Percentiles rank a stretch among this genome's conserved stretches.
These are phyloP conservation scores for Mycena sanguinolenta DNA, from an alignment of 768 basidiomycete species.

Conservation along the genomic window DNA sequence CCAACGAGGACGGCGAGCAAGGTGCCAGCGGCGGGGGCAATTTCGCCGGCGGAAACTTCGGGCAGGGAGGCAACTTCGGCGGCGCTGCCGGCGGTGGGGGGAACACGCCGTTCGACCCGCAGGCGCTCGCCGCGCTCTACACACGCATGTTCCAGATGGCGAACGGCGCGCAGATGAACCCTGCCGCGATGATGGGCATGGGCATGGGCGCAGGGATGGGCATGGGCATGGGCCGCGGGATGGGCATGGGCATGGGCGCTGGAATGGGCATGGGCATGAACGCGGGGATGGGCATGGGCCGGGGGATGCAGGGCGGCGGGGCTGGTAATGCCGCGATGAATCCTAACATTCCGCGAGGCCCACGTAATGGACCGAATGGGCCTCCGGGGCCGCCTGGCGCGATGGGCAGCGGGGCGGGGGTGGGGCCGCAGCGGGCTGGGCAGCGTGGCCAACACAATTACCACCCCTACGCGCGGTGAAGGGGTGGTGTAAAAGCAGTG, in stretches of 20 bases:
- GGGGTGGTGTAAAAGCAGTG: conserved; percentile 12
- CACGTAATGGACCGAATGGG: conserved; percentile 59
- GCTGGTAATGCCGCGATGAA: conserved; percentile 57
- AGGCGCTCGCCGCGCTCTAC: conserved; percentile 92
- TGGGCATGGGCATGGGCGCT: conserved; percentile 48
- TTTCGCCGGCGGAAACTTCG: conserved; percentile 60
- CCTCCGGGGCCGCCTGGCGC: conserved; percentile 64
- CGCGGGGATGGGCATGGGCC: conserved; percentile 37
- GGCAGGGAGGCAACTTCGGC: conserved; percentile 33
- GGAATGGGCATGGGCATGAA: conserved; percentile 35
- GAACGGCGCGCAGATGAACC: conserved; percentile 67
- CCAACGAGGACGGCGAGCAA: conserved; percentile 59
- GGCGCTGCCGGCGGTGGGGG: conserved; percentile 50
- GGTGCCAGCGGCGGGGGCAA: conserved; percentile 53
- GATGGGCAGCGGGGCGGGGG: conserved; percentile 63
- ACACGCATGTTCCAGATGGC: conserved; percentile 95
- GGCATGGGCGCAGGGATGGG: conserved; percentile 51
- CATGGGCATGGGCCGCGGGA: conserved; percentile 58
- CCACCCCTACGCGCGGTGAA: conserved; percentile 84
- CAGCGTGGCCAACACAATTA: conserved; percentile 86
- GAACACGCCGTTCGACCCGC: conserved; percentile 87
- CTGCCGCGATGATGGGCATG: conserved; percentile 64
- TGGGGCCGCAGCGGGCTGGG: conserved; percentile 80
- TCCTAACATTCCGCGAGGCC: conserved; percentile 75
- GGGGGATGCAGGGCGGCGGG: conserved; percentile 51